Conservation (phyloP, 78 protist species). For the Neovahlkampfia damariscottae region DNA sequence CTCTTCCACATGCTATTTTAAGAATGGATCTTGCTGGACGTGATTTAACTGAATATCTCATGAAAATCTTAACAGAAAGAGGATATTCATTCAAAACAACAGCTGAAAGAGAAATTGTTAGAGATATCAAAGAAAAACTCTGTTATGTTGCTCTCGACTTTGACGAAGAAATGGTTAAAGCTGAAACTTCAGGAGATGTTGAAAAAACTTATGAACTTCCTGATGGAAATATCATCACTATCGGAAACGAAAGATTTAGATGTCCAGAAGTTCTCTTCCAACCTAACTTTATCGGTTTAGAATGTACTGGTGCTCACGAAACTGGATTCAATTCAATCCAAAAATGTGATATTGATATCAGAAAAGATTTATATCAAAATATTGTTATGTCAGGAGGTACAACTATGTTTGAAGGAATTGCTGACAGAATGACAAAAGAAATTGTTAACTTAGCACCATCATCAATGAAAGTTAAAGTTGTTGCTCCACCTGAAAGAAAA, state of each 20-base stretch:
- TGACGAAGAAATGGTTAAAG: conserved; percentile 23
- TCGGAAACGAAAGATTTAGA: conserved; percentile 32
- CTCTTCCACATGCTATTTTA: no score
- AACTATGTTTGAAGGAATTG: conserved; percentile 18
- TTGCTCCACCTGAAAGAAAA: conserved; percentile 86
- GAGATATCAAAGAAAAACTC: conserved; percentile 79
- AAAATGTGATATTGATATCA: conserved; percentile 40
- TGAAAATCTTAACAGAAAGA: conserved; percentile 56
- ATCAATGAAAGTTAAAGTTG: conserved; percentile 68
- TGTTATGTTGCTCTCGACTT: conserved; percentile 55
- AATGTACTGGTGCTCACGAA: conserved; percentile 81
- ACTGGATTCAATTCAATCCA: conserved; percentile 30
- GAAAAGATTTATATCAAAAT: conserved; percentile 39
- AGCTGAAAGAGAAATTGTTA: conserved; percentile 75
- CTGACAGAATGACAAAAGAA: conserved; percentile 39
- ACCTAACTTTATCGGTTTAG: conserved; percentile 65
- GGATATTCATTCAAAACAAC: conserved; percentile 65
- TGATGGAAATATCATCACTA: conserved; percentile 21
- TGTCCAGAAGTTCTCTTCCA: conserved; percentile 54
- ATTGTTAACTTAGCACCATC: conserved; percentile 72
- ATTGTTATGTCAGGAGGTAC: conserved; percentile 40
- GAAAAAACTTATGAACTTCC: conserved; percentile 31
- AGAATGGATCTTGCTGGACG: no score
- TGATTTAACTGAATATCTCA: conserved; percentile 36
- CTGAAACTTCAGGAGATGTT: conserved; percentile 15